phyloP scores from a whole-genome alignment of 2,329 filamentous ascomycete species.

The Exophiala viscosa region DNA sequence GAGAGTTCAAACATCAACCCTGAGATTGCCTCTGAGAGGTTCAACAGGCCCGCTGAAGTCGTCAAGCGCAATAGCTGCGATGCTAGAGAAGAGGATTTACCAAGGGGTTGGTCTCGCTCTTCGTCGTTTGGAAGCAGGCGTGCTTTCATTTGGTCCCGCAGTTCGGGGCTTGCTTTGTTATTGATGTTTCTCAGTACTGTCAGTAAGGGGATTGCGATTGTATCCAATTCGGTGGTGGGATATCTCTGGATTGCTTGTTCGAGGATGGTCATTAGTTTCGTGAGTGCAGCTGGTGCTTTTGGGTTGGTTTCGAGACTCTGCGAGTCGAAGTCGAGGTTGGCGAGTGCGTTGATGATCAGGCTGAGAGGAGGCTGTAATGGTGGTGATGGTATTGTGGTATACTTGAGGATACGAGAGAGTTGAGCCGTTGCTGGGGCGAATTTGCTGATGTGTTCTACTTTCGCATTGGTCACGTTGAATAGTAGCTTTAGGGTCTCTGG shows the following conservation, averaged over 20 bases:
- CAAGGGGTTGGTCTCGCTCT: conserved; percentile 74
- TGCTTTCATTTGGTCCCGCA: conserved; percentile 60
- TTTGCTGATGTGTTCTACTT: conserved; percentile 55
- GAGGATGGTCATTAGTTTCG: conserved; percentile 67
- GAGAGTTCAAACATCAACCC: conserved; percentile 84
- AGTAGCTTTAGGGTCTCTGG: conserved; percentile 80
- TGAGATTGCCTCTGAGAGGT: conserved; percentile 70
- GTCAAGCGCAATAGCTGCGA: conserved; percentile 74
- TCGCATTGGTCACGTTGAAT: conserved; percentile 81
- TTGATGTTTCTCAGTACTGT: conserved; percentile 70
- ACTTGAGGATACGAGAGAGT: conserved; percentile 66
- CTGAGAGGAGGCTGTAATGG: conserved; percentile 71
- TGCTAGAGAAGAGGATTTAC: conserved; percentile 68
- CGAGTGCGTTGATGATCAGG: conserved; percentile 71
- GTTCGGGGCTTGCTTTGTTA: conserved; percentile 60
- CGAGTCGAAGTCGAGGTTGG: conserved; percentile 65
- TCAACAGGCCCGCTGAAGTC: conserved; percentile 66
- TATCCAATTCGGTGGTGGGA: conserved; percentile 67
- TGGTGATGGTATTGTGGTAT: conserved; percentile 57
- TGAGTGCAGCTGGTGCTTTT: conserved; percentile 57
- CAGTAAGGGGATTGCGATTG: conserved; percentile 67
- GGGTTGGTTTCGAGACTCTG: conserved; percentile 54
- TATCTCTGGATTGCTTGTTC: conserved; percentile 63
- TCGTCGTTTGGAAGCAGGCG: conserved; percentile 70
- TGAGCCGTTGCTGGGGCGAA: conserved; percentile 68